Evolutionary conservation across 2,329 filamentous ascomycete species (phyloP), one percentile per base, ranked within the genome.

Genomic region (Amesomyces nigricolor): DNA sequence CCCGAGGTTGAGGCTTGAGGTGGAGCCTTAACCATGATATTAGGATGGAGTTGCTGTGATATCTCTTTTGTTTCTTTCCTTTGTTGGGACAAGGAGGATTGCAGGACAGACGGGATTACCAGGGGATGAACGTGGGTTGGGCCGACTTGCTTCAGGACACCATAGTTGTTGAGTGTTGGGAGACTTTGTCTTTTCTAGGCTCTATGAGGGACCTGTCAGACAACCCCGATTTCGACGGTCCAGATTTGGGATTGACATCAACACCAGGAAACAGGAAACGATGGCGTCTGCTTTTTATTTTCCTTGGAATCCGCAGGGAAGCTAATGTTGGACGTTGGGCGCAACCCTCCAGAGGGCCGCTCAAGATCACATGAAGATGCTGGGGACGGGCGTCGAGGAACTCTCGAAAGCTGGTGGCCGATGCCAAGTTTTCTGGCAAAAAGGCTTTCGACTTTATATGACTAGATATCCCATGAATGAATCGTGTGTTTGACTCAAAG

Each of bases 1-100:
- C 51, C 61, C 8, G 60, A 66, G 49, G 59, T 62, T 1, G 61
- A 69, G 26, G 52, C 49, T 19, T 58, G 45, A 53, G 17, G 11
- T 39, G 13, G 14, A 26, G 30, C n/a, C n/a, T n/a, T n/a, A n/a
- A n/a, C n/a, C 2, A 6, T 38, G 19, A 14, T 10, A 35, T 38
- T 13, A n/a, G 11, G 42, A 43, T 5, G 26, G 43, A 53, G 30
- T 11, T 14, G 19, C 1, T 53, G n/a, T 5, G 5, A n/a, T 19
- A 6, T 48, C 32, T 47, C 10, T 4, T 35, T 16, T 40, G 11
- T 9, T 16, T 37, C 4, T 50, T 26, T 47, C 11, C 11, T 47
- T 37, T 54, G 49, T 51, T 16, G 29, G 17, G 16, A 44, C 5
- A 30, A 30, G 7, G n/a, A 26, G n/a, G 2, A n/a, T 47, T 47